A percentile compares a stretch with the other conserved stretches of the same genome.
Evolutionary conservation across 768 basidiomycete genomes (phyloP).

Genomic region (Hypholoma fasciculare): DNA sequence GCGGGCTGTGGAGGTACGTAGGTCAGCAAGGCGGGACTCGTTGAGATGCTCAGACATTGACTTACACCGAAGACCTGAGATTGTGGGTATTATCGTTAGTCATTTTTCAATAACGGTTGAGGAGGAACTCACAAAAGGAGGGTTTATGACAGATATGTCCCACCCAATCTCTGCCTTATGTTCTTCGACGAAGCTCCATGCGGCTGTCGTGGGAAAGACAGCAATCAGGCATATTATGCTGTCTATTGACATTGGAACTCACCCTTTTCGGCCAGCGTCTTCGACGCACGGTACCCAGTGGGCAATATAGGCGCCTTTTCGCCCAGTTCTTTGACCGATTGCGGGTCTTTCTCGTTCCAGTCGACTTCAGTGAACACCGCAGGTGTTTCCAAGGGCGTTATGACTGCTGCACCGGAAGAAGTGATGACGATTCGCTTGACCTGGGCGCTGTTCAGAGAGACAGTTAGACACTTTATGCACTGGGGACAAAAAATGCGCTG

Average conservation of each 20-base stretch:
- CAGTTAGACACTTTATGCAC: neutral
- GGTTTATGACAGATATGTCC: conserved; percentile 58
- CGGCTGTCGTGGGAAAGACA: conserved; percentile 4
- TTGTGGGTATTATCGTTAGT: neutral
- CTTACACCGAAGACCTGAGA: conserved; percentile 32
- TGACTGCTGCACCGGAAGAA: conserved; percentile 56
- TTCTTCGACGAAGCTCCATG: conserved; percentile 42
- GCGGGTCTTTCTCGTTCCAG: conserved; percentile 54
- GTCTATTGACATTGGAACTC: neutral
- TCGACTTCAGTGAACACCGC: conserved; percentile 46
- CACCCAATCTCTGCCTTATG: conserved; percentile 43
- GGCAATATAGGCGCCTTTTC: conserved; percentile 30
- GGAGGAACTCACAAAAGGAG: conserved; percentile 44
- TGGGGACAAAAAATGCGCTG: neutral
- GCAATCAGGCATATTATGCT: neutral
- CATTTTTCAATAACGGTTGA: neutral
- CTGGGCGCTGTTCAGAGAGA: conserved; percentile 23
- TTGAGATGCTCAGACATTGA: neutral
- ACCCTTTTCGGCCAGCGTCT: conserved; percentile 67
- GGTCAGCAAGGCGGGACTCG: neutral
- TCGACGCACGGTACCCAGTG: conserved; percentile 60
- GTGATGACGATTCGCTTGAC: conserved; percentile 74
- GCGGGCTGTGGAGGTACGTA: conserved; percentile 30
- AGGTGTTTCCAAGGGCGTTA: conserved; percentile 22
- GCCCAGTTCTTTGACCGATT: conserved; percentile 45